Evolutionary conservation across 345 rosid species (phyloP), one percentile per base, ranked within the genome.

Genomic region (Pistacia atlantica): DNA sequence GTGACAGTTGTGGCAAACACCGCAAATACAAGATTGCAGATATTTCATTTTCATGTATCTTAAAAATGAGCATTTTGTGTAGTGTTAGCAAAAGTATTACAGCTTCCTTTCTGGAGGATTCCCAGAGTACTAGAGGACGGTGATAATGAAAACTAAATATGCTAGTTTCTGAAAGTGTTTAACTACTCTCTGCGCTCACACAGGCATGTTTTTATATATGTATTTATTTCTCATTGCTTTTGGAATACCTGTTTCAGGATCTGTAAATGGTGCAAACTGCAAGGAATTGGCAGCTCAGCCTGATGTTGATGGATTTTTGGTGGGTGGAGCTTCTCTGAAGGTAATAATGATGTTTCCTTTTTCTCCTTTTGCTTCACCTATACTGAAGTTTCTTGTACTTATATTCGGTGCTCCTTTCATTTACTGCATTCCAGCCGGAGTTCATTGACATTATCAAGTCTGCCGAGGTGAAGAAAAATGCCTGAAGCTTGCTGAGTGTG

Each of bases 251-350:
- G 51, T 61, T 75, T 58, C 83, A 93, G 97, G 97, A 57, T 93
- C 97, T 7, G 97, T 91, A 57, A 93, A 66, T 81, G 97, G 90
- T 74, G 92, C 85, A 77, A 93, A 91, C 88, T 86, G 93, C 90
- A 93, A 90, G 84, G 97, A 90, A 80, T 85, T 93, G 84, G 94
- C 89, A 54, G 86, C 80, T 22, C 88, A 91, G 62, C 83, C 92
- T 16, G 94, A 93, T 85, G 90, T 91, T 56, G 97, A 93, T 83
- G 97, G 97, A 68, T 93, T 93, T 87, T 86, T 93, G 85, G 97
- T 93, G 51, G 97, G 97, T 61, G 97, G 97, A 69, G 97, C 97
- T 75, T 89, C 97, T 51, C 86, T 93, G 22, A 93, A 93, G 94
- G 94, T 92, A 81, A 28, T 45, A 42, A 46, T 18, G 9, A 25